A percentile compares a stretch with the other conserved stretches of the same genome.
Conservation (phyloP, 164 flowering plant species). For the Annona cherimola region DNA sequence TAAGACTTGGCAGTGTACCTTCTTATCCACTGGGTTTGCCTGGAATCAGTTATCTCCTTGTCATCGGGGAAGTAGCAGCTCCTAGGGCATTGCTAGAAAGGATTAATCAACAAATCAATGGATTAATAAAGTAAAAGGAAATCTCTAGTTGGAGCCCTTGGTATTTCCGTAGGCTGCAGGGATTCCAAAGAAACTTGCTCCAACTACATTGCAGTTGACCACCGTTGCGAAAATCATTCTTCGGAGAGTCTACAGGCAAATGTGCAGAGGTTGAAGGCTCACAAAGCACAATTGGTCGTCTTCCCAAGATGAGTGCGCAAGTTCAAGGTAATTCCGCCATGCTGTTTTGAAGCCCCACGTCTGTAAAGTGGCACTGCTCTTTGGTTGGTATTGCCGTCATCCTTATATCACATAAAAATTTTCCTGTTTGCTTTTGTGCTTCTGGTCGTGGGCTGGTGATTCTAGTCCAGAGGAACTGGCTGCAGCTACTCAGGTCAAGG, state of each 20-base stretch:
- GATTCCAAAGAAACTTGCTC: slow-evolving; percentile 72
- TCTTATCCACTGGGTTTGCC: no score
- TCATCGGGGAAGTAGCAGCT: no score
- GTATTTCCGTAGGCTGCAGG: slow-evolving; percentile 54
- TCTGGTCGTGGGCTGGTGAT: slow-evolving; percentile 35
- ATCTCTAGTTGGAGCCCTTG: no score
- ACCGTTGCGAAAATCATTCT: slow-evolving; percentile 64
- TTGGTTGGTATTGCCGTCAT: neutral
- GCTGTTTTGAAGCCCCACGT: neutral
- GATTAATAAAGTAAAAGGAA: neutral
- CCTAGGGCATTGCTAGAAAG: no score
- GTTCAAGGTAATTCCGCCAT: slow-evolving; percentile 43
- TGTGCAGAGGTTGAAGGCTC: slow-evolving; percentile 73
- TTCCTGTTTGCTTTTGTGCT: neutral
- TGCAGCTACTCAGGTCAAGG: slow-evolving; percentile 40
- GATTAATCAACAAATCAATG: no score
- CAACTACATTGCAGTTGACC: slow-evolving; percentile 73
- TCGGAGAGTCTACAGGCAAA: slow-evolving; percentile 66
- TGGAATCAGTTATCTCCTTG: no score
- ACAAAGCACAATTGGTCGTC: slow-evolving; percentile 78
- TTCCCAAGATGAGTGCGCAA: slow-evolving; percentile 73
- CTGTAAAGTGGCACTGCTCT: neutral
- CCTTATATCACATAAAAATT: neutral
- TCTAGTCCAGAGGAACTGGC: slow-evolving; percentile 42
- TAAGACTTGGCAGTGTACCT: no score